Evolutionary conservation across 148 eudicot genomes (phyloP).

Genomic region (Vaccinium macrocarpon): DNA sequence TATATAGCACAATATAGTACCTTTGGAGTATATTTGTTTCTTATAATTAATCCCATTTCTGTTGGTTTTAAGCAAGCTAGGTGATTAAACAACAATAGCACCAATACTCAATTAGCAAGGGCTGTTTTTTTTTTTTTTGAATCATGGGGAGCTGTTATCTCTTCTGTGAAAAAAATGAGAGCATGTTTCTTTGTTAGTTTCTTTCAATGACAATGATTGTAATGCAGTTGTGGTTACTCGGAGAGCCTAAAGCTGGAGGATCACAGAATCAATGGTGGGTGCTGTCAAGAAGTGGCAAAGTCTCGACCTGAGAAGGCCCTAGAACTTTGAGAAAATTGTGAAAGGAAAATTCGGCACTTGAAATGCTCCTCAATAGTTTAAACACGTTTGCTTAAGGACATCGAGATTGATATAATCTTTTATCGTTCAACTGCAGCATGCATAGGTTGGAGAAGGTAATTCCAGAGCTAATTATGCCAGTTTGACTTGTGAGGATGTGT

Average conservation of each 20-base stretch:
- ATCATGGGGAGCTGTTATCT: background rate
- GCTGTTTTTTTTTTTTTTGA: too few species aligned
- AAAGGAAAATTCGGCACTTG: constrained; percentile 67
- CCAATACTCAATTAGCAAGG: too few species aligned
- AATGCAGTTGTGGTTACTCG: constrained; percentile 60
- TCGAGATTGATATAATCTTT: constrained; percentile 50
- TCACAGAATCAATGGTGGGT: constrained; percentile 99
- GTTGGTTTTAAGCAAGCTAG: constrained; percentile 47
- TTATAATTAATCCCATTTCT: constrained; percentile 8
- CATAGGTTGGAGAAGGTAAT: constrained; percentile 65
- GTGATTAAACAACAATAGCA: constrained; percentile 83
- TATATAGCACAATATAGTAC: background rate
- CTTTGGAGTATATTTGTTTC: background rate
- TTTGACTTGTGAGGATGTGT: too few species aligned
- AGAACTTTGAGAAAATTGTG: constrained; percentile 70
- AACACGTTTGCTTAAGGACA: constrained; percentile 56
- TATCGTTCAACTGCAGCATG: constrained; percentile 56
- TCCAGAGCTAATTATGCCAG: too few species aligned
- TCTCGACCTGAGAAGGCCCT: constrained; percentile 74
- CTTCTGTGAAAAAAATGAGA: background rate
- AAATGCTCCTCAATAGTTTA: constrained; percentile 45
- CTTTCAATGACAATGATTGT: background rate
- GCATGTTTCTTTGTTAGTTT: background rate
- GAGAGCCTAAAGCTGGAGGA: constrained; percentile 97
- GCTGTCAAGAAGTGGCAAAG: constrained; percentile 96